Evolutionary conservation across 2,329 filamentous ascomycete species (phyloP), one percentile per base, ranked within the genome.

Genomic region (Diaporthe caulivora): DNA sequence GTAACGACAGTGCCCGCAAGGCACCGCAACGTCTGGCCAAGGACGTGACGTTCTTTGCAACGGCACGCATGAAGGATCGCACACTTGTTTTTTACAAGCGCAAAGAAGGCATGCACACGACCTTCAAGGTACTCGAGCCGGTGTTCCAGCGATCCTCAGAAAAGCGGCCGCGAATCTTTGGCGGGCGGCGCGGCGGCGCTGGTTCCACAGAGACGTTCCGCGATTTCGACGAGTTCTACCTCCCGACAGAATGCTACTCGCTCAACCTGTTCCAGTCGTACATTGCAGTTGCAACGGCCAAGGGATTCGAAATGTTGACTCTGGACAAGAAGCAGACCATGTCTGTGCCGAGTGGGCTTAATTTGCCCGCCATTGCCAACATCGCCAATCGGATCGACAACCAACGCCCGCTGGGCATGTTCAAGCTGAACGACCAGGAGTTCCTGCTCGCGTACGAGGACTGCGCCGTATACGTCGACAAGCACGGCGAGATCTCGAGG

Each of bases 191-290:
- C 74, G 83, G 85, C 17, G 89, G 89, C 13, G 87, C 89, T 40
- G 95, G 95, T 26, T 92, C 90, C 74, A 98, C 96, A 0, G 97
- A 99, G 78, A 96, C 96, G 78, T 99, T 98, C 91, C 93, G 97
- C 76, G 97, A 99, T 80, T 99, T 95, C 81, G 97, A 99, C 84
- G 97, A 98, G 78, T 99, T 99, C 84, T 99, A 98, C 84, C 95
- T 99, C 78, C 97, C 97, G 0, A 93, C 94, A 2, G 97, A 99
- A 81, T 98, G 95, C 82, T 98, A 93, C 82, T 95, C 94, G 62
- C 93, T 99, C 81, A 98, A 98, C 82, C 90, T 99, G 69, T 99
- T 98, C 89, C 95, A 98, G 81, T 95, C 93, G 0, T 97, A 95
- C 75, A 93, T 99, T 70, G 95, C 97, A 13, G 95, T 99, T 62